Percentiles rank a stretch among this genome's conserved stretches.
Conservation (phyloP, 2,329 filamentous ascomycete species). For the Calonectria hongkongensis region DNA sequence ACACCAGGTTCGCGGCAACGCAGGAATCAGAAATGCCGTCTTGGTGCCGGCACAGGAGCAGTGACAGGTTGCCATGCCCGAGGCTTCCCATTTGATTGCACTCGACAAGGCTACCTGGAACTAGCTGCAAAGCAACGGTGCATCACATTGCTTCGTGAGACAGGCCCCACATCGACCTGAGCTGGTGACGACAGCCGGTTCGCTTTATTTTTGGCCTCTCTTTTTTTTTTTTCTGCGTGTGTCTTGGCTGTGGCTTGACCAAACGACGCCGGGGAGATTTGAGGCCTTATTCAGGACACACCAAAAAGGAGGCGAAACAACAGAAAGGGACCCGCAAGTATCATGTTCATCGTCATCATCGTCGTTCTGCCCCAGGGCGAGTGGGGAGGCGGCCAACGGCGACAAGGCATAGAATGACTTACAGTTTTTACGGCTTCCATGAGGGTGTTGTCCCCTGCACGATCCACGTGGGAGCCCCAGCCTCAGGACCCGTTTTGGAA, state of each 20-base stretch:
- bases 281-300: conserved; percentile 24
- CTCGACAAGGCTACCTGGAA: conserved; percentile 50
- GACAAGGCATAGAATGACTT: conserved; percentile 50
- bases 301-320: conserved; percentile 9
- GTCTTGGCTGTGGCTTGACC: conserved; percentile 18
- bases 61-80: conserved; percentile 44
- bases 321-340: conserved; percentile 24
- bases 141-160: conserved; percentile 45
- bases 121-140: conserved; percentile 47
- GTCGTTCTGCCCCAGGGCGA: conserved; percentile 42
- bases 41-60: conserved; percentile 49
- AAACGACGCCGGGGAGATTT: conserved; percentile 6
- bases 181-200: conserved; percentile 9
- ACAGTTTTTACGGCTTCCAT: conserved; percentile 48
- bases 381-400: conserved; percentile 46
- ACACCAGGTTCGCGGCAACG: conserved; percentile 41
- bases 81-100: conserved; percentile 45
- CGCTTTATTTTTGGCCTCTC: conserved; percentile 3
- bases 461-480: conserved; percentile 57
- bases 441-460: conserved; percentile 55
- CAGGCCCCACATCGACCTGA: conserved; percentile 47
- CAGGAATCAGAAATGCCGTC: conserved; percentile 34
- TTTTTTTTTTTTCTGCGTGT: conserved; percentile 3
- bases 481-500: conserved; percentile 52
- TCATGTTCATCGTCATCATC: conserved; percentile 36